A percentile compares a stretch with the other conserved stretches of the same genome.
Evolutionary conservation across 2,329 filamentous ascomycete species (phyloP).

Genomic region (Scedosporium aurantiacum): DNA sequence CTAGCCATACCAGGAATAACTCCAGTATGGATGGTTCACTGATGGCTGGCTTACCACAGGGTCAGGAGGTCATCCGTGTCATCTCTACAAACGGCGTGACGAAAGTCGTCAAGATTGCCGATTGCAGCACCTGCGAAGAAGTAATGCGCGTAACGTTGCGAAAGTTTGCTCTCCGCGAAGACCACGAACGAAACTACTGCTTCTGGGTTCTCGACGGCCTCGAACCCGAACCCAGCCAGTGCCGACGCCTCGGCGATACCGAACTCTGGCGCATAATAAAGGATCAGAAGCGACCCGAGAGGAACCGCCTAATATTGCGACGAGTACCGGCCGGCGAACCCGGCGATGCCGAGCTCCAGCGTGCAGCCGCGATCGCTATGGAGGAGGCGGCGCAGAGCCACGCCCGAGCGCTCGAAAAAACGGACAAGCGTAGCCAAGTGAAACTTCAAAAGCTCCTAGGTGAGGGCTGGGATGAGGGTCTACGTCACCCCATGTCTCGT

Average conservation of each 20-base stretch:
- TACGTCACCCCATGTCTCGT: slow-evolving; percentile 16
- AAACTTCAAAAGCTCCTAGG: slow-evolving; percentile 87
- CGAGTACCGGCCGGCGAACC: slow-evolving; percentile 91
- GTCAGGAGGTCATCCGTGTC: slow-evolving; percentile 82
- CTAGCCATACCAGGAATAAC: slow-evolving; percentile 64
- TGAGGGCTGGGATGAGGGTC: slow-evolving; percentile 69
- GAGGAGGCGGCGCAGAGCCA: slow-evolving; percentile 75
- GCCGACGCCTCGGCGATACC: slow-evolving; percentile 70
- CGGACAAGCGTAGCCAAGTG: slow-evolving; percentile 67
- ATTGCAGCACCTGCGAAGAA: slow-evolving; percentile 84
- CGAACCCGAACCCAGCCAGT: slow-evolving; percentile 71
- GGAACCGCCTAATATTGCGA: slow-evolving; percentile 79
- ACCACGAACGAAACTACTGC: slow-evolving; percentile 89
- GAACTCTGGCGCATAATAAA: slow-evolving; percentile 89
- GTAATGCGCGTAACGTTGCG: slow-evolving; percentile 81
- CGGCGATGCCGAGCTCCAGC: slow-evolving; percentile 72
- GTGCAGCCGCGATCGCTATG: slow-evolving; percentile 78
- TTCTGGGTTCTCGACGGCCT: slow-evolving; percentile 87
- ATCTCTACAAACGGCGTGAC: slow-evolving; percentile 87
- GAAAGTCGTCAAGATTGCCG: slow-evolving; percentile 86
- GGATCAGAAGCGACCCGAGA: slow-evolving; percentile 71
- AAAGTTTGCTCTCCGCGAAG: slow-evolving; percentile 80
- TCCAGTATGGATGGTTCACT: slow-evolving; percentile 78
- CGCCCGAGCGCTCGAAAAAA: slow-evolving; percentile 47
- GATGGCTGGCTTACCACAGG: slow-evolving; percentile 73